These are phyloP conservation scores for Periglandula ipomoeae DNA, from an alignment of 2,329 filamentous ascomycete species.

Conservation along the genomic window DNA sequence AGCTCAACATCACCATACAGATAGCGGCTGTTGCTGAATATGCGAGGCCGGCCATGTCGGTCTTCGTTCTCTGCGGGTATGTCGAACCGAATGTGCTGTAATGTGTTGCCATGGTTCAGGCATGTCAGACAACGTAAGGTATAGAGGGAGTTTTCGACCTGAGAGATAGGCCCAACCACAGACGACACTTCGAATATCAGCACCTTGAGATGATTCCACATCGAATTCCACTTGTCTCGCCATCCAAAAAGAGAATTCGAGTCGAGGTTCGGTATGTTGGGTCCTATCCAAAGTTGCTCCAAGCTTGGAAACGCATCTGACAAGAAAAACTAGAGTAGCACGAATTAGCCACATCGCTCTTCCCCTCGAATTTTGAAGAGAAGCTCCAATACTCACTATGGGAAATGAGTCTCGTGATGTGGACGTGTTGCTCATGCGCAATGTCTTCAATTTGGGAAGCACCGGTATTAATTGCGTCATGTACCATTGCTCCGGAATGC, in stretches of 20 bases:
- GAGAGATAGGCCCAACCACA: constrained; percentile 14
- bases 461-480: constrained; percentile 7
- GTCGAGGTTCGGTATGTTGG: constrained; percentile 16
- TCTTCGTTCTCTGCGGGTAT: constrained; percentile 18
- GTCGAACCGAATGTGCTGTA: constrained; percentile 24
- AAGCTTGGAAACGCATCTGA: constrained; percentile 14
- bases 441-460: constrained; percentile 20
- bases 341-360: not conserved
- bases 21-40: not conserved
- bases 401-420: constrained; percentile 1
- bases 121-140: constrained; percentile 18
- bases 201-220: constrained; percentile 23
- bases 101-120: constrained; percentile 16
- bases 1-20: not conserved
- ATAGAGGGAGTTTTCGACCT: constrained; percentile 14
- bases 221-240: constrained; percentile 11
- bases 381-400: constrained; percentile 4
- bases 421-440: constrained; percentile 17
- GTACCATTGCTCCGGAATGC: constrained; percentile 14
- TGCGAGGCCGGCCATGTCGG: constrained; percentile 2
- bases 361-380: not conserved
- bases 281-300: constrained; percentile 22
- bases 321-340: constrained; percentile 14
- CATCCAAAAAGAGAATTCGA: constrained; percentile 4
- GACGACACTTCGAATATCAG: constrained; percentile 14